Conservation (phyloP, 2,329 filamentous ascomycete species). For the Sordariomycetes sp. region DNA sequence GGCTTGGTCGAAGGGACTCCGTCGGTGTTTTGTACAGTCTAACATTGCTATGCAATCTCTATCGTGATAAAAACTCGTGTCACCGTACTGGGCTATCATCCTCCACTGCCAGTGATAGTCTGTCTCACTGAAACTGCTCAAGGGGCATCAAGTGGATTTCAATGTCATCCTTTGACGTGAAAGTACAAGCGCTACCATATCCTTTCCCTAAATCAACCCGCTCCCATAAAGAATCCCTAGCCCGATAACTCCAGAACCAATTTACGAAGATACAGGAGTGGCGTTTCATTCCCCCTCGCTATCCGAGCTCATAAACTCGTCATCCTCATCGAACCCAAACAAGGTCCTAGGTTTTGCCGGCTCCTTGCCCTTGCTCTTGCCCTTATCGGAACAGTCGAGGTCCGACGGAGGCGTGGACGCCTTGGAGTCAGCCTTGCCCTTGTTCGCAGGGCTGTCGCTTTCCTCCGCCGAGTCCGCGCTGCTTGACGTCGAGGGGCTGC, state of each 20-base stretch:
- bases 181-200: background rate
- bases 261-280: background rate
- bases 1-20: background rate
- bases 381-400: constrained; percentile 19
- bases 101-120: background rate
- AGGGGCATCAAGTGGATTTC: background rate
- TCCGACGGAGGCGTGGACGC: constrained; percentile 35
- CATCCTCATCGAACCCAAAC: constrained; percentile 69
- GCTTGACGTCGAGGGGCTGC: constrained; percentile 33
- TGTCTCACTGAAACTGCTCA: background rate
- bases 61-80: background rate
- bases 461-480: constrained; percentile 14
- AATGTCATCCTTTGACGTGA: background rate
- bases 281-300: constrained; percentile 35
- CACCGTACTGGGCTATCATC: background rate
- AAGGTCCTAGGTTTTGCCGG: constrained; percentile 32
- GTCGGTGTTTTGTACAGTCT: constrained; percentile 1
- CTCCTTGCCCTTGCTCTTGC: constrained; percentile 18
- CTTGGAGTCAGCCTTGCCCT: constrained; percentile 26
- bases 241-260: background rate
- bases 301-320: constrained; percentile 58
- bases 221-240: background rate
- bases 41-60: background rate
- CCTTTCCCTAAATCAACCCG: background rate
- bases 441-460: constrained; percentile 18